Evolutionary conservation across 495 filamentous ascomycete genomes (phyloP).

Genomic region (Xylaria nigripes): DNA sequence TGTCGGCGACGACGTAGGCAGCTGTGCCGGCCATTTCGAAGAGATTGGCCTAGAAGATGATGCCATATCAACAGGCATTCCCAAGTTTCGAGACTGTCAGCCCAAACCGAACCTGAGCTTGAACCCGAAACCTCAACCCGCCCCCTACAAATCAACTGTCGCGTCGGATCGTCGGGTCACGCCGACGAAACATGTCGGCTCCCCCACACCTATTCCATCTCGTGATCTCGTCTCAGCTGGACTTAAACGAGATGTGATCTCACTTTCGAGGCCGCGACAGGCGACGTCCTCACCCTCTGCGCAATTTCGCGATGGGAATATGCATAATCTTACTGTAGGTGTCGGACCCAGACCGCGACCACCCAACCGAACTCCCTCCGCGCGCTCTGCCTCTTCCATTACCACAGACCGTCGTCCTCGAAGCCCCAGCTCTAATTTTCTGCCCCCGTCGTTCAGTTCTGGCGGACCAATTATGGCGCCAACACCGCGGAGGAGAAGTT

Average conservation of each 20-base stretch:
- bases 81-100: slow-evolving; percentile 36
- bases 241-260: slow-evolving; percentile 14
- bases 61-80: slow-evolving; percentile 24
- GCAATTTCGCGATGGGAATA: slow-evolving; percentile 22
- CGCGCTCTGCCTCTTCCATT: slow-evolving; percentile 26
- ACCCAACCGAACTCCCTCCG: slow-evolving; percentile 28
- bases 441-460: slow-evolving; percentile 28
- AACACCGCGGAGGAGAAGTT: slow-evolving; percentile 51
- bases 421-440: slow-evolving; percentile 34
- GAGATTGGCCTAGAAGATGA: slow-evolving; percentile 85
- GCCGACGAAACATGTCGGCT: slow-evolving; percentile 28
- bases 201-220: slow-evolving; percentile 18
- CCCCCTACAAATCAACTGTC: slow-evolving; percentile 35
- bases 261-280: slow-evolving; percentile 14
- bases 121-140: slow-evolving; percentile 23
- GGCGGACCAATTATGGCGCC: slow-evolving; percentile 35
- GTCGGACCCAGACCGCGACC: slow-evolving; percentile 24
- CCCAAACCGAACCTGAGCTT: slow-evolving; percentile 29
- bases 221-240: slow-evolving; percentile 21
- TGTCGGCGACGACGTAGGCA: slow-evolving; percentile 49
- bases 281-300: slow-evolving; percentile 13
- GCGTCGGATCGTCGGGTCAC: slow-evolving; percentile 35
- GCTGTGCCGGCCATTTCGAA: slow-evolving; percentile 77
- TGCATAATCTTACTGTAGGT: slow-evolving; percentile 18
- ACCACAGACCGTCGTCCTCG: slow-evolving; percentile 22